Percentiles rank a stretch among this genome's conserved stretches.
Conservation (phyloP, 306 rosid genomes). For the Comarum palustre region DNA sequence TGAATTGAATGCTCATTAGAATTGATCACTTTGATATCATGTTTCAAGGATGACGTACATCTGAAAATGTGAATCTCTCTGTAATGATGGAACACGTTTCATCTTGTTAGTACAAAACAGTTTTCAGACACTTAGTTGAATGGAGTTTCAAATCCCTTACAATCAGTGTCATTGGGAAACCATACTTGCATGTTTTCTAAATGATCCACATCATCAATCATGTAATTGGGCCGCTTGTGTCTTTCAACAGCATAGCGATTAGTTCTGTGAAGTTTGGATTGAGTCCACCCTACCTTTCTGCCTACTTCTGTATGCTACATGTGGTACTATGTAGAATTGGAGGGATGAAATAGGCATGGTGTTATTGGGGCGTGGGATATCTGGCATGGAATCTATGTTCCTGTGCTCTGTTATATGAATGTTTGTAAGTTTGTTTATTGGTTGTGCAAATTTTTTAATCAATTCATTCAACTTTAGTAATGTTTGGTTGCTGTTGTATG, state of each 20-base stretch:
- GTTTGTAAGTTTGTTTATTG: not conserved
- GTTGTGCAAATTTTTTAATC: not conserved
- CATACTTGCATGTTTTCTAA: not conserved
- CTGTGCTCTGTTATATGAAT: not conserved
- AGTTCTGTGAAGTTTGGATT: not conserved
- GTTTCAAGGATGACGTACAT: not conserved
- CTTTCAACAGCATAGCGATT: not conserved
- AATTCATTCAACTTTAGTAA: not conserved
- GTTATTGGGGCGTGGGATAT: not conserved
- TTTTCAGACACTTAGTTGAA: not conserved
- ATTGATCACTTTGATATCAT: not conserved
- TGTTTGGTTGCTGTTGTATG: not conserved
- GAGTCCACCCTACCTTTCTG: not conserved
- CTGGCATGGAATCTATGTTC: not conserved
- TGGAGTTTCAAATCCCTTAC: no score
- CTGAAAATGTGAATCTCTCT: not conserved
- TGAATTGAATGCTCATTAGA: not conserved
- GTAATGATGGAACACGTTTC: not conserved
- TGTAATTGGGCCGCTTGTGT: not conserved
- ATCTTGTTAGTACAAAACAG: not conserved
- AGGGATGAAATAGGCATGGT: not conserved
- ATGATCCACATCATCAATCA: not conserved
- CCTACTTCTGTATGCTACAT: not conserved
- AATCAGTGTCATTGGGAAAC: not conserved
- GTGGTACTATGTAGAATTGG: not conserved